Evolutionary conservation across 805 yeast genomes (phyloP).

Genomic region (Metschnikowia cubensis): DNA sequence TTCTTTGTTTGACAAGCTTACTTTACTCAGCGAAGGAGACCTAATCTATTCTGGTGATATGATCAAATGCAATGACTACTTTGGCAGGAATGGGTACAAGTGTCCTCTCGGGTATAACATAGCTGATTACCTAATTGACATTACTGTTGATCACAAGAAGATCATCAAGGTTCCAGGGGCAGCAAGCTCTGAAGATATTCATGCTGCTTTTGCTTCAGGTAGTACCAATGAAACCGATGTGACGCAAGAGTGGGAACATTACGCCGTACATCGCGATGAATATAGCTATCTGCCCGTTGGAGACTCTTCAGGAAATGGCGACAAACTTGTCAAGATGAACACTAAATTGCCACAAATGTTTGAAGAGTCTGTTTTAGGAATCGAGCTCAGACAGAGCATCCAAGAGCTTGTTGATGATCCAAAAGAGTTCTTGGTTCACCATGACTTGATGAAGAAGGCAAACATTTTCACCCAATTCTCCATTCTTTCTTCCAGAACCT

Average conservation of each 20-base stretch:
- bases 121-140: conserved; percentile 90
- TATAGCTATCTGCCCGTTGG: conserved; percentile 32
- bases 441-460: conserved; percentile 47
- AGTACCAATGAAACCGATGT: conserved; percentile 44
- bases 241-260: conserved; percentile 83
- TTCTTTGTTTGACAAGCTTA: conserved; percentile 77
- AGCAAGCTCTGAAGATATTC: conserved; percentile 22
- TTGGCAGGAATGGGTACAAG: conserved; percentile 65
- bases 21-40: conserved; percentile 79
- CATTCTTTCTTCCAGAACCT: conserved; percentile 81
- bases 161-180: conserved; percentile 20
- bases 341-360: conserved; percentile 32
- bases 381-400: conserved; percentile 40
- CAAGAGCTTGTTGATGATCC: conserved; percentile 23
- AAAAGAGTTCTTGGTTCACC: conserved; percentile 23
- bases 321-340: conserved; percentile 16
- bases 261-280: conserved; percentile 76
- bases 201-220: conserved; percentile 25
- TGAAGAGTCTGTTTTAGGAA: conserved; percentile 38
- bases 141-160: conserved; percentile 64
- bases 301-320: conserved; percentile 19
- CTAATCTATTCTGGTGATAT: conserved; percentile 87
- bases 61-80: conserved; percentile 68
- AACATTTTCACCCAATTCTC: conserved; percentile 58
- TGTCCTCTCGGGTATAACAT: conserved; percentile 91